Base-by-base conservation (phyloP, 192 early-diverging fungal genomes). In the Pilaira anomala region DNA sequence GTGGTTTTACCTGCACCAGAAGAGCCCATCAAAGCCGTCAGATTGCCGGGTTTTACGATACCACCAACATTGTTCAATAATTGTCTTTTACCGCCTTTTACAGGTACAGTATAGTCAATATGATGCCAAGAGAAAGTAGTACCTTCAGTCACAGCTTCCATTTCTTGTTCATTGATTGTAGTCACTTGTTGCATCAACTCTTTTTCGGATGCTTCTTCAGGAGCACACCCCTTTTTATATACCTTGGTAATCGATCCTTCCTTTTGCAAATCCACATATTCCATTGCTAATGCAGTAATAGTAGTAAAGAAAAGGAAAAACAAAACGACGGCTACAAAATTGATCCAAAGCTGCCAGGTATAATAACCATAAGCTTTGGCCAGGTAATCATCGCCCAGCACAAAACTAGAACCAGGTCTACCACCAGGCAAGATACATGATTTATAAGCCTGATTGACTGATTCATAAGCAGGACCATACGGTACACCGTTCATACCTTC, bases 1-100 rank as follows among this genome's bases (percentile, higher is more conserved):
- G 89, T 91, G 0, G 90, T 91, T 74, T 91, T 91, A 61, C 90
- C 90, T n/a, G 83, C 81, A 62, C 83, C 83, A 19, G 83, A 81
- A 18, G 80, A 79, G 36, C 90, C 90, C 88, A 95, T 93, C 19
- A 95, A 74, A 13, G 88, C 88, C 5, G 90, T 91, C 82, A 95
- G 78, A 30, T 55, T 33, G 19, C 53, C 71, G 19, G 53, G 53
- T 29, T 36, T 55, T 7, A 55, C 53, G 18, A 82, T 88, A 28
- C 92, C 90, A 18, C 63, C 77, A 28, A 90, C 77, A 51, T 76
- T 63, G 67, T 85, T 73, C 33, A 92, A 74, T n/a, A 92, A 63
- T 69, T 83, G 76, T n/a, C 64, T 73, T 28, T 74, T 66, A 44
- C 78, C 83, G 49, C 76, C 80, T 22, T 72, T 74, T 19, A 68